Percentiles rank a stretch among this genome's conserved stretches.
Conservation (phyloP, 2,329 filamentous ascomycete genomes). For the Paraphaeosphaeria minitans region DNA sequence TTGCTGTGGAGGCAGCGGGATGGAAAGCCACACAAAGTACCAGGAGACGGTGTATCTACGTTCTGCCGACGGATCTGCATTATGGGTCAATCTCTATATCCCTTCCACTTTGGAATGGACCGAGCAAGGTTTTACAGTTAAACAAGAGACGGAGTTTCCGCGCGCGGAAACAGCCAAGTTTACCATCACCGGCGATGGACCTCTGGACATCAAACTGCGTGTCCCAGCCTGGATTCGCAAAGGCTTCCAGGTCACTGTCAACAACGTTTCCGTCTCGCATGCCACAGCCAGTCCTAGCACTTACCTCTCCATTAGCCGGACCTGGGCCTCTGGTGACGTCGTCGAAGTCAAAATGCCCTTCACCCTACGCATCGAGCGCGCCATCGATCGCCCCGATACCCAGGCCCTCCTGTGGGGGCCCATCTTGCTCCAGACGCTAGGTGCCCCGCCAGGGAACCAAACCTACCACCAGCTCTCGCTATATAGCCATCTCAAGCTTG, state of each 20-base stretch:
- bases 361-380: conserved; percentile 18
- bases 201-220: conserved; percentile 17
- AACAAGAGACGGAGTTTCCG: conserved; percentile 19
- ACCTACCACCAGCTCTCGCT: conserved; percentile 16
- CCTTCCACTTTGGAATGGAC: conserved; percentile 17
- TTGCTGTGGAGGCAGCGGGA: conserved; percentile 20
- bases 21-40: conserved; percentile 23
- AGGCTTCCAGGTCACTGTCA: conserved; percentile 16
- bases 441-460: conserved; percentile 6
- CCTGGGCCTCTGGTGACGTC: conserved; percentile 17
- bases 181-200: conserved; percentile 16
- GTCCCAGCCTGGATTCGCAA: conserved; percentile 18
- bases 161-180: conserved; percentile 17
- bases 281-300: conserved; percentile 7
- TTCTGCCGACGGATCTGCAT: conserved; percentile 15
- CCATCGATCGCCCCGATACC: conserved; percentile 19
- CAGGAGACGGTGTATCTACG: conserved; percentile 22
- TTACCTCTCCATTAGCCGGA: conserved; percentile 17
- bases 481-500: conserved; percentile 18
- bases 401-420: conserved; percentile 21
- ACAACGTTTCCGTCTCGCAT: conserved; percentile 8
- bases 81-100: conserved; percentile 20
- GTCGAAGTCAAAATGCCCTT: conserved; percentile 19
- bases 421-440: conserved; percentile 16
- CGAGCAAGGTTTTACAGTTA: conserved; percentile 12